phyloP scores from a whole-genome alignment of 139 green algal species.

The Tetradesmus obliquus region DNA sequence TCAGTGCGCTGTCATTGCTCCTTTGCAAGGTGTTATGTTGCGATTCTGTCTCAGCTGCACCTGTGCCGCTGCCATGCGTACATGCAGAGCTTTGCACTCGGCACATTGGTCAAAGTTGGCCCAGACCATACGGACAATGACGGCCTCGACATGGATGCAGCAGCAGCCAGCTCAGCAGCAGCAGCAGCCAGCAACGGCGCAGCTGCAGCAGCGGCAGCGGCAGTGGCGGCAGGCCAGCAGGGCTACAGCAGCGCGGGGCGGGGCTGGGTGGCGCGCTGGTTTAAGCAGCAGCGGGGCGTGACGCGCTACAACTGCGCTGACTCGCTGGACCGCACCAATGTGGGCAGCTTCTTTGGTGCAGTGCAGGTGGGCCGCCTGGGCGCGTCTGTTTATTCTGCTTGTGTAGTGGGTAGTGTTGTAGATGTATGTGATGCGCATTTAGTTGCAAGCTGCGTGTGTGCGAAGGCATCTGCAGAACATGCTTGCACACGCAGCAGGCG shows the following conservation, averaged over 20 bases:
- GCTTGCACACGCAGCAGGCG: no score
- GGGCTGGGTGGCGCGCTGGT: conserved; percentile 70
- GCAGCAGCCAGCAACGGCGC: background rate
- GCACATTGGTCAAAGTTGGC: conserved; percentile 57
- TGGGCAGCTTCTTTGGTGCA: conserved; percentile 93
- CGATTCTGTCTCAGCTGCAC: background rate
- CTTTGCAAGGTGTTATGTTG: background rate
- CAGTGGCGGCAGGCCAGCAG: background rate
- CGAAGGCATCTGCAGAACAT: no score
- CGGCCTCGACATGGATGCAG: background rate
- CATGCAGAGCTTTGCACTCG: conserved; percentile 55
- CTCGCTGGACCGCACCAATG: conserved; percentile 98
- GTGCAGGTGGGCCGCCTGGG: conserved; percentile 73
- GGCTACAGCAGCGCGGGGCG: conserved; percentile 31
- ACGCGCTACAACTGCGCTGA: conserved; percentile 97
- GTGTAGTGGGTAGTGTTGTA: background rate
- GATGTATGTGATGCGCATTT: background rate
- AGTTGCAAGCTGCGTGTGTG: no score
- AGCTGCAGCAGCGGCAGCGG: background rate
- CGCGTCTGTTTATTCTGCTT: background rate
- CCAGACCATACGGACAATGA: conserved; percentile 54
- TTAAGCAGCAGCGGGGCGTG: conserved; percentile 62
- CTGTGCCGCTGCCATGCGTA: background rate
- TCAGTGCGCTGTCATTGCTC: no score
- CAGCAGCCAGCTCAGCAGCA: background rate